phyloP scores from a whole-genome alignment of 225 moss, liverwort and hornwort species.

The Pseudisothecium myosuroides region DNA sequence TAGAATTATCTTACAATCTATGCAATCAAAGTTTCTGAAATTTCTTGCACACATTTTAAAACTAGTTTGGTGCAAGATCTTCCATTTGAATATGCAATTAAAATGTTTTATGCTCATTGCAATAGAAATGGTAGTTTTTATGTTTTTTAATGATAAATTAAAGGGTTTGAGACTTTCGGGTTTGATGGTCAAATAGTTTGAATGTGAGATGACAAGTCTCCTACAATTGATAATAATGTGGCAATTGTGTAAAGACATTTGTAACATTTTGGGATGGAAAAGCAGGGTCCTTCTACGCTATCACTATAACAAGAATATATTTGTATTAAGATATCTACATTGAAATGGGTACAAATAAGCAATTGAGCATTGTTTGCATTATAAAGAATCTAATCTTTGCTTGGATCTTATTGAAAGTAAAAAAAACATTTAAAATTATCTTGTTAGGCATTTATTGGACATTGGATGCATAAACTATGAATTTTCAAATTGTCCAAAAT shows the following conservation, averaged over 20 bases:
- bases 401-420: not conserved
- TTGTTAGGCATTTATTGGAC: not conserved
- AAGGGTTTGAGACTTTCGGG: fast-evolving
- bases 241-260: not conserved
- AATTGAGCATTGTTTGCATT: not conserved
- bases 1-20: too few species aligned
- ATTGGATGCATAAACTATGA: fast-evolving
- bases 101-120: too few species aligned
- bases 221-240: not conserved
- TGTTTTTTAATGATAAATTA: not conserved
- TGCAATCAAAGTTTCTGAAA: fast-evolving
- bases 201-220: not conserved
- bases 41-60: fast-evolving
- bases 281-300: fast-evolving
- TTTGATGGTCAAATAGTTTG: not conserved
- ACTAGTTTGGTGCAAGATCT: not conserved
- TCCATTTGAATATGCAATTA: fast-evolving
- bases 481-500: not conserved
- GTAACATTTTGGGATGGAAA: not conserved
- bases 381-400: fast-evolving
- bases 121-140: not conserved
- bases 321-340: not conserved
- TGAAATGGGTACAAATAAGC: not conserved
- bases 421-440: fast-evolving
- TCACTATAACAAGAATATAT: not conserved